Conservation (phyloP, 805 yeast genomes). For the Spathaspora gorwiae region DNA sequence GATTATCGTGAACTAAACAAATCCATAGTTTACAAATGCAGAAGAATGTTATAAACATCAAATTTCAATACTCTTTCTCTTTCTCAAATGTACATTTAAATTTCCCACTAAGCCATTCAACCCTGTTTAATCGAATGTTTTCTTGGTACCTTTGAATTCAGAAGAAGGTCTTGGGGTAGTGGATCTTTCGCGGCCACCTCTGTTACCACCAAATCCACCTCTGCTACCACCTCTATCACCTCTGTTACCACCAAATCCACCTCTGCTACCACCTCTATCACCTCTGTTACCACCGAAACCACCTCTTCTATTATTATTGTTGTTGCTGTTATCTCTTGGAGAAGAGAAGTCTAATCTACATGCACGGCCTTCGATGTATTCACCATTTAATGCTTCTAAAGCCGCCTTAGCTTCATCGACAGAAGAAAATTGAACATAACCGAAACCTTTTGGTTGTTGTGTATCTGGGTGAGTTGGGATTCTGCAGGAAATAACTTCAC, state of each 20-base stretch:
- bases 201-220: constrained; percentile 40
- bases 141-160: constrained; percentile 80
- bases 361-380: constrained; percentile 84
- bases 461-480: constrained; percentile 98
- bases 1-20: too few species aligned
- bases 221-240: constrained; percentile 26
- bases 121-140: constrained; percentile 61
- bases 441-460: constrained; percentile 98
- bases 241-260: constrained; percentile 33
- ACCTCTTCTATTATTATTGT: constrained; percentile 24
- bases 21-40: too few species aligned
- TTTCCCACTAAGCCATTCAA: background rate
- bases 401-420: constrained; percentile 91
- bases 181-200: constrained; percentile 44
- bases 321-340: constrained; percentile 59
- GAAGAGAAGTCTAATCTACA: constrained; percentile 93
- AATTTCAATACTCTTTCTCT: too few species aligned
- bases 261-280: constrained; percentile 18
- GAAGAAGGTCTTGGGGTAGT: constrained; percentile 58
- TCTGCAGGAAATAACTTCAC: constrained; percentile 83
- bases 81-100: too few species aligned
- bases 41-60: too few species aligned
- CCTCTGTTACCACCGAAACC: constrained; percentile 40
- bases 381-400: constrained; percentile 81
- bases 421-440: constrained; percentile 87